Percentiles rank a stretch among this genome's conserved stretches.
Conservation (phyloP, 768 basidiomycete species). For the Podaxis mareebaensis region DNA sequence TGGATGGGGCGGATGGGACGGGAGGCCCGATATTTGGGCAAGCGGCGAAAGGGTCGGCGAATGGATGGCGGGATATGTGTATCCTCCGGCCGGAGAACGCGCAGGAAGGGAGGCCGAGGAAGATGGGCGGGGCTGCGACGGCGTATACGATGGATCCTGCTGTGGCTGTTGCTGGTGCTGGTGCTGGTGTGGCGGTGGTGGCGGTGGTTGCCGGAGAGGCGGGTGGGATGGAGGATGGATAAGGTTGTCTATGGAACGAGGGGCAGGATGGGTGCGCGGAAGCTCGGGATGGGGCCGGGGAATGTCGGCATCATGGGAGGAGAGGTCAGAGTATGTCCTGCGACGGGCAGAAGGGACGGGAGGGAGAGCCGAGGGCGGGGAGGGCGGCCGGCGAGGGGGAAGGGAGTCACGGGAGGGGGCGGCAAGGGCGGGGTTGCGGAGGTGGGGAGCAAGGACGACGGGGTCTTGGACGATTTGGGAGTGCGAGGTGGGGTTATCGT, state of each 20-base stretch:
- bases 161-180: neutral
- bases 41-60: conserved; percentile 13
- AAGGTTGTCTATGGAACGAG: conserved; percentile 19
- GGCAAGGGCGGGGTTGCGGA: conserved; percentile 16
- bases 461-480: neutral
- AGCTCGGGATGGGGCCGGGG: conserved; percentile 13
- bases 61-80: conserved; percentile 7
- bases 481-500: neutral
- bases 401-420: neutral
- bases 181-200: conserved; percentile 14
- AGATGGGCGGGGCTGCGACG: conserved; percentile 12
- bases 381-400: conserved; percentile 4
- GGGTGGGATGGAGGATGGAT: conserved; percentile 16
- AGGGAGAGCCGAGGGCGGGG: neutral
- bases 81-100: conserved; percentile 12
- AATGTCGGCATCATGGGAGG: conserved; percentile 1
- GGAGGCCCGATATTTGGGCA: conserved; percentile 1
- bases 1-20: conserved; percentile 3
- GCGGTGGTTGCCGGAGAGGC: conserved; percentile 4
- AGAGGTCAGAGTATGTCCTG: neutral
- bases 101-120: conserved; percentile 18
- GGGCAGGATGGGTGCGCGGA: conserved; percentile 15
- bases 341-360: neutral
- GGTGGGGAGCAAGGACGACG: conserved; percentile 28
- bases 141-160: neutral